Evolutionary conservation across 2,329 filamentous ascomycete species (phyloP).

Genomic region (Penicillium sp.): DNA sequence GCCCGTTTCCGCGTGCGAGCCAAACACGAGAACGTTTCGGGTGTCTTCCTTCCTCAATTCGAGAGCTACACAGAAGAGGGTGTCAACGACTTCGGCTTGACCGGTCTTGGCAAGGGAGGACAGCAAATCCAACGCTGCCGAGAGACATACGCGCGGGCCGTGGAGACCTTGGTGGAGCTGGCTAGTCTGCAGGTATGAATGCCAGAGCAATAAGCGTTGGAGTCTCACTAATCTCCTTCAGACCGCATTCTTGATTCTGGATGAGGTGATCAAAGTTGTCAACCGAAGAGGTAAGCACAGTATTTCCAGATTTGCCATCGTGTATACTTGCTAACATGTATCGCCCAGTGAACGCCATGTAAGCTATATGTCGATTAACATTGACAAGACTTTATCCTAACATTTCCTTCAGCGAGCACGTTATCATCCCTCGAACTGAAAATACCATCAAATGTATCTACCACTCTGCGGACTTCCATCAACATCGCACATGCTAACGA

Average conservation of each 20-base stretch:
- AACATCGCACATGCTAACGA: constrained; percentile 1
- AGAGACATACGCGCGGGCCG: constrained; percentile 92
- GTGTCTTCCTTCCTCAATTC: constrained; percentile 89
- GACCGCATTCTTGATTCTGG: constrained; percentile 95
- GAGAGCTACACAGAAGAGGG: constrained; percentile 87
- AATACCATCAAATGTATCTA: constrained; percentile 93
- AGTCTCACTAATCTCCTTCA: constrained; percentile 32
- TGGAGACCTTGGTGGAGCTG: constrained; percentile 92
- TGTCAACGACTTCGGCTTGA: constrained; percentile 93
- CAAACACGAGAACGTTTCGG: constrained; percentile 97
- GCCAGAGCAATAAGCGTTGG: not conserved
- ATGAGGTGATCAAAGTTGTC: constrained; percentile 96
- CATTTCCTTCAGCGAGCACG: constrained; percentile 40
- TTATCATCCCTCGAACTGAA: constrained; percentile 96
- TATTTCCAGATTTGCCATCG: not conserved
- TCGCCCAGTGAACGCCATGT: constrained; percentile 82
- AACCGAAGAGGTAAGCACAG: constrained; percentile 66
- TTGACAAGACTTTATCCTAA: constrained; percentile 1
- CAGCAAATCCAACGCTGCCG: constrained; percentile 94
- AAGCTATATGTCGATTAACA: constrained; percentile 35
- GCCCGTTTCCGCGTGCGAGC: constrained; percentile 90
- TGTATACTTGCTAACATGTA: constrained; percentile 23
- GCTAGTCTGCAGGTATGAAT: constrained; percentile 74
- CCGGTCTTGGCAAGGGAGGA: constrained; percentile 91
- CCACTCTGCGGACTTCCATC: not conserved